Evolutionary conservation across 768 basidiomycete genomes (phyloP), one percentile per base, ranked within the genome.

Genomic region (Tricholoma hemisulphureum): DNA sequence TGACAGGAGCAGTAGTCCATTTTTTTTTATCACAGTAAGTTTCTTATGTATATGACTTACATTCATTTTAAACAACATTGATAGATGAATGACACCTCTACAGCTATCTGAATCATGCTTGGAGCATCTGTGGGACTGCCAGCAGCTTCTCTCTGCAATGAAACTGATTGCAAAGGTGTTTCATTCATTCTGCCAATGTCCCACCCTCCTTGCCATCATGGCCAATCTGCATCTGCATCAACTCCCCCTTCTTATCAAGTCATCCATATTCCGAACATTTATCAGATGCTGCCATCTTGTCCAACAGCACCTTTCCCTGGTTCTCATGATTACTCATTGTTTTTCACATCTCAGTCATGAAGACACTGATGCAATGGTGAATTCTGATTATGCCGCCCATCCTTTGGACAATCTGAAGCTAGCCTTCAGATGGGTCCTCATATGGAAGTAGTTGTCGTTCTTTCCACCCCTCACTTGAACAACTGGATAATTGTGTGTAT

Each of bases 251-350:
- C 81, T 3, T 83, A 81, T 62, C 88, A 89, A 71, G 78, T 81
- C 1, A 89, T 91, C 65, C 83, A 83, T 67, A 77, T 90, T 39
- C 89, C 89, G 21, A 83, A 80, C 60, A 80, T 91, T 18, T 81
- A 80, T 67, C 71, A 73, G 37, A 65, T 74, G 65, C 66, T 74
- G 1, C 83, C 85, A 4, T 86, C 86, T 13, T 86, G 82, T 67
- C 86, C 86, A 7, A 78, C 83, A 9, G 86, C 87, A 31, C 86
- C 85, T 11, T n/a, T 81, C 83, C 10, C 74, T 80, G 6, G 67
- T 80, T 4, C 79, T 78, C 34, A 81, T 87, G 76, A 86, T 86
- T 75, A 82, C 79, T 64, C 80, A 84, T 54, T 82, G 86, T 53
- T 71, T 83, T 32, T 77, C 84, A 28, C 76, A 79, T 67, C 75